Evolutionary conservation across 2,329 filamentous ascomycete species (phyloP).

Genomic region (Pestalotiopsis sp.): DNA sequence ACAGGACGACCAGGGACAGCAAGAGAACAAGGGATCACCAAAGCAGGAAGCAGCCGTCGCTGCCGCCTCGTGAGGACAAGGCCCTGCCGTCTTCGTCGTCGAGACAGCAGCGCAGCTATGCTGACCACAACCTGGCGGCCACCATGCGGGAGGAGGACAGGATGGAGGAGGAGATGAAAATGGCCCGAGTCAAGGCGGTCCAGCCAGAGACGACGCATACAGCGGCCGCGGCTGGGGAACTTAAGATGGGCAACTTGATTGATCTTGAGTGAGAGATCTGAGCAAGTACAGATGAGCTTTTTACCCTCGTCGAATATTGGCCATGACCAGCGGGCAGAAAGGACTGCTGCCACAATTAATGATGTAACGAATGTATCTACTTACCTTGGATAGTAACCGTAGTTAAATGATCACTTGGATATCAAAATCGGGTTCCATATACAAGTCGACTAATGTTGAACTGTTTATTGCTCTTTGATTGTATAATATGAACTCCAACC

Average conservation of each 20-base stretch:
- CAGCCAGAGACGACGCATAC: not conserved
- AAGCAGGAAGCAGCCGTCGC: not conserved
- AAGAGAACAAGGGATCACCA: not conserved
- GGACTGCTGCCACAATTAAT: not conserved
- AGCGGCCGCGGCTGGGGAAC: not conserved
- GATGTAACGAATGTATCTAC: not conserved
- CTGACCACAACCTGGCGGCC: not conserved
- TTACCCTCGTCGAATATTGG: too few relatives aligned
- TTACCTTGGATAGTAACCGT: not conserved
- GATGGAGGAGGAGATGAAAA: not conserved
- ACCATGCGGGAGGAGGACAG: too few relatives aligned
- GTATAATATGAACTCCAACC: conserved; percentile 16
- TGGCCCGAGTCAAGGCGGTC: not conserved
- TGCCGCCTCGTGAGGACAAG: not conserved
- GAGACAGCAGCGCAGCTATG: not conserved
- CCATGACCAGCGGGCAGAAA: not conserved
- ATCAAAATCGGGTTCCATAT: not conserved
- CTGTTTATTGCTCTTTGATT: conserved; percentile 9
- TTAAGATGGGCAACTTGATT: not conserved
- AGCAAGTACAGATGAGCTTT: too few relatives aligned
- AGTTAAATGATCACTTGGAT: not conserved
- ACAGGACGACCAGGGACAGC: not conserved
- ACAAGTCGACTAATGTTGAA: too few relatives aligned
- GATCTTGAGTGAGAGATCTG: not conserved
- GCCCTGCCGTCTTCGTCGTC: not conserved